Base-by-base conservation (phyloP, 495 filamentous ascomycete species). In the Platismatia glauca region DNA sequence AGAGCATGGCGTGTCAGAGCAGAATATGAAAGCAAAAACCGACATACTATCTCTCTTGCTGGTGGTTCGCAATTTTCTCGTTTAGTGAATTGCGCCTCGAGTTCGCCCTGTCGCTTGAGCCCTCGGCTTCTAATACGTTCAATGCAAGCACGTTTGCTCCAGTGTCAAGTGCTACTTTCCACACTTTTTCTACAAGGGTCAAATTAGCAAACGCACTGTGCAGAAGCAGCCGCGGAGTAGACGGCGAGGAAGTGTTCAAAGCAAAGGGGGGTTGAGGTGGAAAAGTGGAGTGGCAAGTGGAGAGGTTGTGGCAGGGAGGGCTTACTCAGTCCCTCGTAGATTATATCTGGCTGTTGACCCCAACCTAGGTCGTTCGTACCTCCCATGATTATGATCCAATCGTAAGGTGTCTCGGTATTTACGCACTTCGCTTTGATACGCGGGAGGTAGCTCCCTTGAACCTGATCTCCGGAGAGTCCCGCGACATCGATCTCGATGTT, bases 291-390 rank as follows among this genome's bases (percentile, higher is more conserved):
- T 2, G 44, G 22, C 7, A 39, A 9, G 9, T 22, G 4, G 63
- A 67, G 61, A 74, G 72, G 16, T 7, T 29, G 59, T 22, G 20
- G 35, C 31, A 7, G 31, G 13, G n/a, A 46, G 16, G 13, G 59
- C 68, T 35, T 62, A 68, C 68, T 85, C 83, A 67, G 33, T 71
- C 33, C 72, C 55, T 71, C 73, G 72, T 62, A 83, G 67, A 66
- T 79, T 63, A 22, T 72, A 58, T 69, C 70, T 39, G 35, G 61
- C 16, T 24, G n/a, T 39, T 72, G 67, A 46, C 73, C 74, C 57
- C 69, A 68, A 24, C 73, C 81, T 15, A 85, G 68, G 59, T 85
- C 83, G 64, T 86, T 86, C 33, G 83, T 86, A 5, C 82, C 84
- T 6, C 83, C 84, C 38, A 86, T 73, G 4, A 84, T 62, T 24